phyloP scores from a whole-genome alignment of 2,329 filamentous ascomycete species.

The Volutella citrinella region DNA sequence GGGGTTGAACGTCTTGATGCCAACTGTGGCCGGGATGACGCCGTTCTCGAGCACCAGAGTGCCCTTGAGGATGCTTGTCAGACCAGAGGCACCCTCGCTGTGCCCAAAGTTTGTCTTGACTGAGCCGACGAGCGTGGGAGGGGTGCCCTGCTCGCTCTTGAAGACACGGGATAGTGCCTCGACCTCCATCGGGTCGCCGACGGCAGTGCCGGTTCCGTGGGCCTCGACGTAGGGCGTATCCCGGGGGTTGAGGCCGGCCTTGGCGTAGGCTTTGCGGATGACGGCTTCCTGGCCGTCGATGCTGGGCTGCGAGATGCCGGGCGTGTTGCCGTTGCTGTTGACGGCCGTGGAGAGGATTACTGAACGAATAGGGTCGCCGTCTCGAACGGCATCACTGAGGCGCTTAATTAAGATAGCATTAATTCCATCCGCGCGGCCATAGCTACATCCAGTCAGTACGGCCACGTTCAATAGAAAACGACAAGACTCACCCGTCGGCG shows the following conservation, averaged over 20 bases:
- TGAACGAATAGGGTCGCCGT: slow-evolving; percentile 19
- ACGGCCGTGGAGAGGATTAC: slow-evolving; percentile 20
- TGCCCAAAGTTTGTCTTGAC: slow-evolving; percentile 28
- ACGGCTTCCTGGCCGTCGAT: slow-evolving; percentile 8
- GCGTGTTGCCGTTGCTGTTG: slow-evolving; percentile 15
- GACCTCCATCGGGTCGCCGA: slow-evolving; percentile 52
- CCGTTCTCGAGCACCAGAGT: slow-evolving; percentile 19
- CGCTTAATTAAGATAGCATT: slow-evolving; percentile 31
- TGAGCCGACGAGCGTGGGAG: slow-evolving; percentile 12
- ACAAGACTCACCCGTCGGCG: no score
- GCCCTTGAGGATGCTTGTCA: slow-evolving; percentile 22
- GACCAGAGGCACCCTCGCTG: slow-evolving; percentile 18
- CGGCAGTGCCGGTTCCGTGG: slow-evolving; percentile 51
- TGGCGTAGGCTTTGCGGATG: slow-evolving; percentile 8
- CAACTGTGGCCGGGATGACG: slow-evolving; percentile 18
- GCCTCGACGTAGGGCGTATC: slow-evolving; percentile 35
- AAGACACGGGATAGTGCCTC: slow-evolving; percentile 35
- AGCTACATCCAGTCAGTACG: no score
- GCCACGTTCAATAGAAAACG: no score
- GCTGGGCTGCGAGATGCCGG: slow-evolving; percentile 34
- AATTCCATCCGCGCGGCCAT: slow-evolving; percentile 30
- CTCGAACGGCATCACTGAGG: slow-evolving; percentile 24
- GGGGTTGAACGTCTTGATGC: slow-evolving; percentile 17
- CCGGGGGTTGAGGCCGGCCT: slow-evolving; percentile 12
- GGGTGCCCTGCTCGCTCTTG: slow-evolving; percentile 3